Conservation (phyloP, 2,329 filamentous ascomycete genomes). For the Cladosporium sp. region DNA sequence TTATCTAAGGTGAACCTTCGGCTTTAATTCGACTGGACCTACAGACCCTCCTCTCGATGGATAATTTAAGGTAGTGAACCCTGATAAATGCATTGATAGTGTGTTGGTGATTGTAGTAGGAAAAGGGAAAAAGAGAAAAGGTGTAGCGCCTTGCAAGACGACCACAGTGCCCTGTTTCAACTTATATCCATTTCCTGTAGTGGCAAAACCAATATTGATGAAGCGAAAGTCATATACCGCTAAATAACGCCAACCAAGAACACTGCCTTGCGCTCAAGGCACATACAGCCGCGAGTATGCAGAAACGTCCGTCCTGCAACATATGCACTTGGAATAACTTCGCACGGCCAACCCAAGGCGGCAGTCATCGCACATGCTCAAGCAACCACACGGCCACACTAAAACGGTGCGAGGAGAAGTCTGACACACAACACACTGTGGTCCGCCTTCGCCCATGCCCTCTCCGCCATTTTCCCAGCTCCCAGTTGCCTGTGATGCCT, state of each 20-base stretch:
- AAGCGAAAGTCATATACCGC: neutral
- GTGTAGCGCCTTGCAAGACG: no score
- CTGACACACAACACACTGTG: constrained; percentile 93
- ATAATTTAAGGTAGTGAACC: neutral
- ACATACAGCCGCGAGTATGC: constrained; percentile 93
- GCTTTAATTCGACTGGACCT: neutral
- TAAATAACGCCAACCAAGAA: neutral
- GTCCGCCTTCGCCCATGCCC: constrained; percentile 72
- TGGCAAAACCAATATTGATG: neutral
- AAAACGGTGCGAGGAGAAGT: constrained; percentile 82
- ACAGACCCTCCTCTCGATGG: no score
- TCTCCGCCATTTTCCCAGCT: constrained; percentile 72
- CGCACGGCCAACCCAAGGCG: constrained; percentile 92
- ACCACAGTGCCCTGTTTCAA: no score
- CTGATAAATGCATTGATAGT: neutral
- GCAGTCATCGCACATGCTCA: constrained; percentile 94
- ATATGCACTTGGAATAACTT: constrained; percentile 95
- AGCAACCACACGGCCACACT: constrained; percentile 93
- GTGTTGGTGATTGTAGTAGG: no score
- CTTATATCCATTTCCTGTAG: no score
- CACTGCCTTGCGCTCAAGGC: constrained; percentile 51
- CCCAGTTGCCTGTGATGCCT: constrained; percentile 24
- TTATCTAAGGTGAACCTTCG: constrained; percentile 7
- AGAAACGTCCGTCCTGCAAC: constrained; percentile 82
- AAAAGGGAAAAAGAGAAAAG: neutral